Conservation (phyloP, 768 basidiomycete genomes). For the Kwoniella sp. region DNA sequence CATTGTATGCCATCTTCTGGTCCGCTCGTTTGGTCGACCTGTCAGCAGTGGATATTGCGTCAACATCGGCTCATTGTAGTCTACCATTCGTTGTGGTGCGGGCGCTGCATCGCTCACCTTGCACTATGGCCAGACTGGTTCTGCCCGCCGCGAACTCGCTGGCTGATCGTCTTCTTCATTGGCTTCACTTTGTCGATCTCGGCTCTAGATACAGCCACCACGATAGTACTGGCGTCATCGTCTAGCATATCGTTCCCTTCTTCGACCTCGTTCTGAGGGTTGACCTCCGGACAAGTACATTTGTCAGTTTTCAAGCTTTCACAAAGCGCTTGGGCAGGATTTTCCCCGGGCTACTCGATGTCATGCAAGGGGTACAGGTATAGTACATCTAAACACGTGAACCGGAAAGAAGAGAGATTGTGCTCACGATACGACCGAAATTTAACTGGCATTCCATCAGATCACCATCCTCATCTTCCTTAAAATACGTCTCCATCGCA, state of each 20-base stretch:
- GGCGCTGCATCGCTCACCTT: not conserved
- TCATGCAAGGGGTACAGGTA: too few species aligned
- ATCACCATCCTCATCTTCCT: conserved; percentile 8
- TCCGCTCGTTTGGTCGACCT: not conserved
- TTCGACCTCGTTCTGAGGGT: conserved; percentile 4
- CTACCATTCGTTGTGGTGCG: not conserved
- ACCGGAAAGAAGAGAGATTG: not conserved
- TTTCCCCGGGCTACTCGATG: too few species aligned
- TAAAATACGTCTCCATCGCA: conserved; percentile 8
- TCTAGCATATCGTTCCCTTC: not conserved
- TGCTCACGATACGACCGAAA: conserved; percentile 14
- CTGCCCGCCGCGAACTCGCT: not conserved
- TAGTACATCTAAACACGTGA: too few species aligned
- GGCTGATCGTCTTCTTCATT: conserved; percentile 8
- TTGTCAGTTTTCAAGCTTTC: not conserved
- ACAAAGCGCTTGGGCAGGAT: too few species aligned
- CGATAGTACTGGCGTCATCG: conserved; percentile 4
- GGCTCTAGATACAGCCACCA: conserved; percentile 9
- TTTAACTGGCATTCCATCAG: conserved; percentile 8
- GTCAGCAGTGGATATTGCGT: not conserved
- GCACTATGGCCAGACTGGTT: not conserved
- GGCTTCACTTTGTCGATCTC: conserved; percentile 17
- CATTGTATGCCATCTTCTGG: conserved; percentile 5
- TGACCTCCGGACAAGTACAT: not conserved
- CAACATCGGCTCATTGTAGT: not conserved